Conservation (phyloP, 2,329 filamentous ascomycete genomes). For the Karstenula rhodostoma region DNA sequence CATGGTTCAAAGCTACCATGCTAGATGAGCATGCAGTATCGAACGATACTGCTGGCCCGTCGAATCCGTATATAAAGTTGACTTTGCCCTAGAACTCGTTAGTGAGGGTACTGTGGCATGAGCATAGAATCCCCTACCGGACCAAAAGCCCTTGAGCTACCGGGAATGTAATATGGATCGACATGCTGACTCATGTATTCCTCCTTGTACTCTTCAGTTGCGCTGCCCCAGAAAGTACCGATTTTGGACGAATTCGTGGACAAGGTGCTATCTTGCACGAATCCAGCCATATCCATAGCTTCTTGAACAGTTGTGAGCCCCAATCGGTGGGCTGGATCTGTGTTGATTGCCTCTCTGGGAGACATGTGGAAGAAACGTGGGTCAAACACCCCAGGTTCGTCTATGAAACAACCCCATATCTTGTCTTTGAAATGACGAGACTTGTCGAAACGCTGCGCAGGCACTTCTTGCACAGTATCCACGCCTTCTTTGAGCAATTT, state of each 20-base stretch:
- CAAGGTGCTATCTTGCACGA: constrained; percentile 30
- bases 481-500: no score
- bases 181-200: constrained; percentile 24
- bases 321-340: constrained; percentile 34
- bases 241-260: constrained; percentile 15
- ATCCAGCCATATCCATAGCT: constrained; percentile 28
- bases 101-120: no score
- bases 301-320: constrained; percentile 33
- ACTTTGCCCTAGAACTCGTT: no score
- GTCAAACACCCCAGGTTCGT: constrained; percentile 37
- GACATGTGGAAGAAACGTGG: constrained; percentile 39
- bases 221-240: constrained; percentile 25
- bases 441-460: background rate
- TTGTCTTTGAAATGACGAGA: no score
- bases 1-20: constrained; percentile 21
- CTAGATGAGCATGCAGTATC: constrained; percentile 42
- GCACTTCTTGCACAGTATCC: no score
- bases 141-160: constrained; percentile 57
- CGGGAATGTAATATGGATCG: constrained; percentile 52
- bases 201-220: constrained; percentile 25
- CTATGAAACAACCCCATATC: constrained; percentile 35
- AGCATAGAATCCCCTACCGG: no score
- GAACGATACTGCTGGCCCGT: constrained; percentile 51
- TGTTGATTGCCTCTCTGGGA: constrained; percentile 32
- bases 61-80: constrained; percentile 45